Evolutionary conservation across 192 early-diverging fungal genomes (phyloP).

Genomic region (Coemansia sp.): DNA sequence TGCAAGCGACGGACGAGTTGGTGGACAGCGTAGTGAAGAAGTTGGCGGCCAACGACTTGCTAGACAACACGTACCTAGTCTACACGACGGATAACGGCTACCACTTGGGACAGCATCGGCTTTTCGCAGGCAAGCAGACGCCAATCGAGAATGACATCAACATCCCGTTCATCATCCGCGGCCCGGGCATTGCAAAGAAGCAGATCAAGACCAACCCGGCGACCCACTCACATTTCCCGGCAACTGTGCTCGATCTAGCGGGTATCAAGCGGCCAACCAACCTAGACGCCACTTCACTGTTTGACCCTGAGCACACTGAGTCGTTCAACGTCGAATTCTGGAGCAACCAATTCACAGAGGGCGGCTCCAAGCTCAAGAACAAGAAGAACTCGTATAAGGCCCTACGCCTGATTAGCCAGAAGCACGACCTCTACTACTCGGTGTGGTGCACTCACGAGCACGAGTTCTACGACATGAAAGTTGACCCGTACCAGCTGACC

Average conservation of each 20-base stretch:
- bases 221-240: conserved; percentile 65
- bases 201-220: conserved; percentile 49
- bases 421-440: conserved; percentile 60
- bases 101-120: conserved; percentile 67
- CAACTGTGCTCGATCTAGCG: conserved; percentile 66
- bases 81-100: conserved; percentile 74
- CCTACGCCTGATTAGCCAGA: conserved; percentile 56
- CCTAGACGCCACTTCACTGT: conserved; percentile 13
- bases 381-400: conserved; percentile 62
- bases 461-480: conserved; percentile 61
- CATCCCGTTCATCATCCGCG: conserved; percentile 65
- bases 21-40: conserved; percentile 61
- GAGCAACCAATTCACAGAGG: conserved; percentile 33
- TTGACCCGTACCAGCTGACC: conserved; percentile 63
- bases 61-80: conserved; percentile 68
- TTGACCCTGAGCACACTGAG: conserved; percentile 50
- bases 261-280: conserved; percentile 38
- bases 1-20: conserved; percentile 68
- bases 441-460: conserved; percentile 64
- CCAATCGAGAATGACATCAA: conserved; percentile 71
- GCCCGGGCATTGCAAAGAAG: conserved; percentile 63
- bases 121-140: conserved; percentile 65
- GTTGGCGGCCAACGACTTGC: conserved; percentile 53
- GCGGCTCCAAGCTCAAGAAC: conserved; percentile 14
- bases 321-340: conserved; percentile 62